Evolutionary conservation across 495 filamentous ascomycete genomes (phyloP), one percentile per base, ranked within the genome.

Genomic region (Hypoxylon intermedium): DNA sequence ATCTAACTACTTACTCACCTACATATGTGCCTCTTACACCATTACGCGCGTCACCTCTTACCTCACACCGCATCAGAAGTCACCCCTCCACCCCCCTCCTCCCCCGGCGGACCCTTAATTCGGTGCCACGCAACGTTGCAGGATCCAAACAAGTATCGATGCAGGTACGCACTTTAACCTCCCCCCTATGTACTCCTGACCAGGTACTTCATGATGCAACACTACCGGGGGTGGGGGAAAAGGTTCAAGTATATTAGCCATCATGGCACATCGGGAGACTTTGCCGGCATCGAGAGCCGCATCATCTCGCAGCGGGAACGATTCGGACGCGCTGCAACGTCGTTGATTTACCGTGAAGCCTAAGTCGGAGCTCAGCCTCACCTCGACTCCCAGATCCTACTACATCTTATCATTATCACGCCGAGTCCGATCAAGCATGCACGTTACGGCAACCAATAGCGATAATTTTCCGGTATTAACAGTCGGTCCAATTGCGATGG

Each of bases 401-500:
- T 34, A 9, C 31, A 2, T 34, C 12, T 38, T 12, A 7, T 37
- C 24, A 13, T 36, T 15, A n/a, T 36, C 46, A 34, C 33, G 15
- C 36, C 13, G 15, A 1, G 9, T 38, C 36, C 15, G 36, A 15
- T 11, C 2, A 34, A 33, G 3, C 30, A 54, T 16, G 52, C 31
- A 46, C 20, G 20, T 34, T 20, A 44, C 36, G 36, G 18, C 20
- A 36, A 45, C 30, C 20, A 20, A 19, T 46, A 24, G 49, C 7
- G 44, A 13, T 31, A 20, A 6, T 13, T 43, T 55, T 47, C 46
- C 57, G 57, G 53, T 66, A 66, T 62, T 60, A 66, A 57, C 51
- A 66, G 62, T 60, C 57, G 46, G 62, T 60, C 42, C 57, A 56
- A 15, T 65, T 60, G 42, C 44, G 45, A 52, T 46, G 52, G 31